Evolutionary conservation across 2,329 filamentous ascomycete species (phyloP), one percentile per base, ranked within the genome.

Genomic region (Zymoseptoria passerinii): DNA sequence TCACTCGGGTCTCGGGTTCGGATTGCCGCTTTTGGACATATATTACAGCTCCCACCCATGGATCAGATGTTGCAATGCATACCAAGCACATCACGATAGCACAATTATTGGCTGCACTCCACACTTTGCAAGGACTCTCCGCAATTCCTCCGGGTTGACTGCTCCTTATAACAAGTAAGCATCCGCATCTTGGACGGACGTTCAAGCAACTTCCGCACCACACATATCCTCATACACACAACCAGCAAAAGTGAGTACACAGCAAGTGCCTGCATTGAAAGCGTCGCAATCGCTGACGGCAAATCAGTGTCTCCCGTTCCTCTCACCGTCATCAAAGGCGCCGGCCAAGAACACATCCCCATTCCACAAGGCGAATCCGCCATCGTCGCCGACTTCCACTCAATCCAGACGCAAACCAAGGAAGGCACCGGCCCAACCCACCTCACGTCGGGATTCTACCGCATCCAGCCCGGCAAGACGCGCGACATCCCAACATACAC

Each of bases 271-370:
- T 18, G 23, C 18, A 50, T 13, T 50, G 49, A 20, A 8, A 13
- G 3, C 1, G 8, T 4, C 13, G 23, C 8, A 10, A 18, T 50
- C 8, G 7, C 19, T 50, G 23, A 16, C 19, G 10, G 8, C 49
- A 10, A 20, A 18, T 18, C 19, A 50, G 49, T 50, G 49, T 16
- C 49, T 50, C 49, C 28, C 35, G 58, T 65, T 23, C 62, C 63
- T 52, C 63, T 65, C 51, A 65, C 63, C 40, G 56, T 65, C 55
- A 59, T 64, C 60, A 64, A 65, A 44, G 63, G 63, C 55, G 63
- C 63, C 49, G 53, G 62, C 53, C 48, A 58, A 27, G 58, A 64
- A 23, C 54, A 60, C 54, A 64, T 65, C 8, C 63, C 61, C 13
- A 57, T 65, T 7, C 61, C 60, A 23, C 18, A 55, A 7, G 57